These are phyloP conservation scores for Neostapfia colusana DNA, from an alignment of 176 grass and related monocot genomes.

Conservation along the genomic window DNA sequence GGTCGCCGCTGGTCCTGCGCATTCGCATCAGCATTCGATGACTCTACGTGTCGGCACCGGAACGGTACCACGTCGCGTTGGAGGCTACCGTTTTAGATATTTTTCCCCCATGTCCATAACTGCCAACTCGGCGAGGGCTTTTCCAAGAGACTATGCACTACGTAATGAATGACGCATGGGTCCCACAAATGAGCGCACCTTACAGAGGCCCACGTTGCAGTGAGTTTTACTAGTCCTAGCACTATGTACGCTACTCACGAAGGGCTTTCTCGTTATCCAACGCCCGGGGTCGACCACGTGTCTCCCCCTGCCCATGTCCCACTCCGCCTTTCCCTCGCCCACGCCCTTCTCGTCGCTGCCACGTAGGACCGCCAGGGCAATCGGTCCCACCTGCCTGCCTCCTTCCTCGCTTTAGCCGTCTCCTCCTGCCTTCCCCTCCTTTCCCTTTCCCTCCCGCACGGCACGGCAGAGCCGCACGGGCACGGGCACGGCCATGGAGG, in stretches of 20 bases:
- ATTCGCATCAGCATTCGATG: neutral
- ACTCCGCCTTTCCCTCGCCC: neutral
- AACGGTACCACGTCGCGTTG: neutral
- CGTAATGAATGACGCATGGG: neutral
- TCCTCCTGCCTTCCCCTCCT: too few species aligned
- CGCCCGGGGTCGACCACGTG: neutral
- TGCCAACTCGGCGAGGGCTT: too few species aligned
- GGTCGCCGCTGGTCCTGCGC: too few species aligned
- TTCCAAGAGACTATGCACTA: too few species aligned
- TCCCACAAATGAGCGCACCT: neutral
- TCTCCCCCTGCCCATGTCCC: neutral
- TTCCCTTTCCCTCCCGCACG: neutral
- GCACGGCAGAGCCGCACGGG: neutral
- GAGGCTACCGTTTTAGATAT: neutral
- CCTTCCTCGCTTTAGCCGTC: neutral
- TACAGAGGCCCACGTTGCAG: neutral
- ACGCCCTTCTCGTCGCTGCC: neutral
- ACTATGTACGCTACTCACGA: neutral
- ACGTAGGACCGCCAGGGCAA: neutral
- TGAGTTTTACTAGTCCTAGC: neutral
- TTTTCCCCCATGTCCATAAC: too few species aligned
- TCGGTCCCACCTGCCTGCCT: neutral
- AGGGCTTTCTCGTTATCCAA: slow-evolving; percentile 16
- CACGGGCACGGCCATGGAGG: slow-evolving; percentile 51
- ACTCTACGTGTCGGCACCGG: neutral